Evolutionary conservation across 805 yeast species (phyloP), one percentile per base, ranked within the genome.

Genomic region (Nakazawaea pomicola): DNA sequence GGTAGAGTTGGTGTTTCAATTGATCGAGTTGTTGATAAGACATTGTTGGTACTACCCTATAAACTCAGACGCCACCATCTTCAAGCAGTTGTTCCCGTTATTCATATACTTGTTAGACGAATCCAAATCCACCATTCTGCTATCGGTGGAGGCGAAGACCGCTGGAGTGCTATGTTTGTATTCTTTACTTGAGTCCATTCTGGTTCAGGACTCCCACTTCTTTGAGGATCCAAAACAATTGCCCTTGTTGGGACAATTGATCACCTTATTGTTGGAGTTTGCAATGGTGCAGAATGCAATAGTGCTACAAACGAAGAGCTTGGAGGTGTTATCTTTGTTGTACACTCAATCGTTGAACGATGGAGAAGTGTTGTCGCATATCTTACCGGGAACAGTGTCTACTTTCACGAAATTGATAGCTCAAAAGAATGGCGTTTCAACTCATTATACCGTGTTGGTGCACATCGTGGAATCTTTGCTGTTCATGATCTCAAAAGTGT

Each of bases 311-410:
- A 36, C 56, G 0, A 49, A 48, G 15, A 53, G 67, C 1, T 43
- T 76, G 18, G 51, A 55, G 2, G 49, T 72, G 0, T 49, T 77
- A 12, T 38, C 49, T 1, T 46, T 54, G 0, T 41, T 72, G 1
- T 74, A 65, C 44, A 53, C 51, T 18, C 46, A 58, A 6, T 33
- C 68, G 4, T 56, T 62, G 32, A 36, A 58, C 15, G 71, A 73
- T 51, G 79, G 78, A 10, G 80, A 75, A 43, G 51, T 66, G 2
- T 38, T 74, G 3, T 72, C 79, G 0, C 62, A 66, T 48, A 64
- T 75, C 37, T 51, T 74, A 16, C 81, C 81, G 0, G 80, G 80
- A 3, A 71, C 62, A 29, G 68, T 74, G 0, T 74, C 80, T 0
- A 48, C 60, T 0, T 48, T 74, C 30, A 58, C 70, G 2, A 74